phyloP scores from a whole-genome alignment of 352 stramenopile species.

The Thraustochytrium striatum region DNA sequence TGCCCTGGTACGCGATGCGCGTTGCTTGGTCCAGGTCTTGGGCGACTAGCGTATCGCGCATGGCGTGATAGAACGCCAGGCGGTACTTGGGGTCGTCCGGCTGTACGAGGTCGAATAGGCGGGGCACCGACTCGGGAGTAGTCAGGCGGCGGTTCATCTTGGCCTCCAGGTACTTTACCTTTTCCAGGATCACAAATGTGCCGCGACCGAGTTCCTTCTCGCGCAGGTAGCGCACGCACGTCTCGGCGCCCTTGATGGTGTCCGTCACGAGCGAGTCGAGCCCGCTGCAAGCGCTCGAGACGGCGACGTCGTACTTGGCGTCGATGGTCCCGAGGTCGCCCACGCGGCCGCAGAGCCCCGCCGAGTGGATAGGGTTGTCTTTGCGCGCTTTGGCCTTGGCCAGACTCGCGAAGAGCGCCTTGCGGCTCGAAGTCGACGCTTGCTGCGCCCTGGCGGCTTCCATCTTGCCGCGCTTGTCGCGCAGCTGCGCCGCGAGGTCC shows the following conservation, averaged over 20 bases:
- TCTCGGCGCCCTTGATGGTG: constrained; percentile 86
- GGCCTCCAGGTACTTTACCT: constrained; percentile 74
- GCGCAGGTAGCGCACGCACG: constrained; percentile 90
- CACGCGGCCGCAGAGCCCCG: constrained; percentile 88
- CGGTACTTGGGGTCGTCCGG: constrained; percentile 79
- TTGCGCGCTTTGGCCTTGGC: constrained; percentile 14
- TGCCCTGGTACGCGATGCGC: constrained; percentile 55
- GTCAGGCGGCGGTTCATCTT: constrained; percentile 50
- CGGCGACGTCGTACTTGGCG: constrained; percentile 92
- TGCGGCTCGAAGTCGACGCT: background rate
- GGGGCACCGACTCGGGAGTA: constrained; percentile 58
- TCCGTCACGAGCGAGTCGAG: constrained; percentile 96
- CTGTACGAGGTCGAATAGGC: constrained; percentile 80
- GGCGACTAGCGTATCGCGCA: constrained; percentile 95
- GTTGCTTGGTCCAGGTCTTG: constrained; percentile 87
- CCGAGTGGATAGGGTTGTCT: constrained; percentile 50
- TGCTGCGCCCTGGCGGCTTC: constrained; percentile 60
- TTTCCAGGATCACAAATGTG: constrained; percentile 97
- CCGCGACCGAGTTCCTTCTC: constrained; percentile 89
- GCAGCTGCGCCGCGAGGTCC: constrained; percentile 44
- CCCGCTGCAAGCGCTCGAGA: constrained; percentile 91
- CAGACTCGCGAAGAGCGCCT: background rate
- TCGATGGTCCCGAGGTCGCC: constrained; percentile 93
- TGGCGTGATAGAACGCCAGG: constrained; percentile 89
- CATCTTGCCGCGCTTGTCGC: constrained; percentile 72